These are phyloP conservation scores for Amanita polypyramis DNA, from an alignment of 768 basidiomycete species.

Conservation along the genomic window DNA sequence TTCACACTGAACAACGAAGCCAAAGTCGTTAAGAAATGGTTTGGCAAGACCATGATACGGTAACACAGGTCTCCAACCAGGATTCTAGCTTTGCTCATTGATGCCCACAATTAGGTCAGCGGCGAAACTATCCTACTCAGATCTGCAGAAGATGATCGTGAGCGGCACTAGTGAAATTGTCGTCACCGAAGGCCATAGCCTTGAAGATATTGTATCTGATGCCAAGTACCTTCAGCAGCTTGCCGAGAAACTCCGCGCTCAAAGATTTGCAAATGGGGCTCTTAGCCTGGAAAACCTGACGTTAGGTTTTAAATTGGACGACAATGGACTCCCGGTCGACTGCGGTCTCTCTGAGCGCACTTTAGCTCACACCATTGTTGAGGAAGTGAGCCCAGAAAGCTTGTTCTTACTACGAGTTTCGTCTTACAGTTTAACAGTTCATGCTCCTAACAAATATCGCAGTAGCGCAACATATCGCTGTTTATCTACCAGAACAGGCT, in stretches of 20 bases:
- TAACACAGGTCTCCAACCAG: slow-evolving; percentile 22
- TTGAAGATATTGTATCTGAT: slow-evolving; percentile 61
- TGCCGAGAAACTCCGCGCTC: slow-evolving; percentile 59
- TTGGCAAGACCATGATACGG: slow-evolving; percentile 89
- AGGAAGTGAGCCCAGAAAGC: slow-evolving; percentile 56
- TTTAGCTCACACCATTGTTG: slow-evolving; percentile 74
- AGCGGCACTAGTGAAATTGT: slow-evolving; percentile 47
- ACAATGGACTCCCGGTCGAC: slow-evolving; percentile 69
- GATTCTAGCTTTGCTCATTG: neutral
- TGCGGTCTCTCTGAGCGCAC: slow-evolving; percentile 53
- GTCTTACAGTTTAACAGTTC: slow-evolving; percentile 39
- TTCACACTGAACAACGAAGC: slow-evolving; percentile 83
- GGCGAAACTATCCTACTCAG: slow-evolving; percentile 72
- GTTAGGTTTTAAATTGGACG: slow-evolving; percentile 73
- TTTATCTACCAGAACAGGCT: slow-evolving; percentile 94
- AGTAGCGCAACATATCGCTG: slow-evolving; percentile 88
- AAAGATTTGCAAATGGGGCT: slow-evolving; percentile 74
- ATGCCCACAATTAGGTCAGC: slow-evolving; percentile 50
- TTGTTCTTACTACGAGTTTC: neutral
- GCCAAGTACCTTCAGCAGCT: slow-evolving; percentile 59
- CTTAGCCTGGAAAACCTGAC: slow-evolving; percentile 60
- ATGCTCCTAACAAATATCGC: slow-evolving; percentile 90
- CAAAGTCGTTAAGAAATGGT: slow-evolving; percentile 79
- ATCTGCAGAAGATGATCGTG: slow-evolving; percentile 77
- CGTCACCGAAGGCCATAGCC: slow-evolving; percentile 47